Evolutionary conservation across 306 rosid genomes (phyloP), one percentile per base, ranked within the genome.

Genomic region (Quercus robur): DNA sequence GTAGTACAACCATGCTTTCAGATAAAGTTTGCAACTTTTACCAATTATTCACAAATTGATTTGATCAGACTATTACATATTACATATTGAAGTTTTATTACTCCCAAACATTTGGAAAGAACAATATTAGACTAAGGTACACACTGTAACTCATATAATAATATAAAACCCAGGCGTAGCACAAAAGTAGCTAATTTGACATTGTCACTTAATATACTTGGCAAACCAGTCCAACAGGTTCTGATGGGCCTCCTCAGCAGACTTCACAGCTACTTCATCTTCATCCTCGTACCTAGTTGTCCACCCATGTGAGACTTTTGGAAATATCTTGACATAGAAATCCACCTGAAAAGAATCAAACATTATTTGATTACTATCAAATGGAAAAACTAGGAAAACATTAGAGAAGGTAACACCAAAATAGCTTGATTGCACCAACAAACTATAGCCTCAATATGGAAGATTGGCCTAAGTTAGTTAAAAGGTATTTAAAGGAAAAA

Each of bases 241-340:
- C 75, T 73, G 76, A 71, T 81, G 75, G 71, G 85, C 77, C 82
- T 84, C 87, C 25, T 77, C 80, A 0, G 87, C 87, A 14, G n/a
- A 33, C 77, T 85, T 78, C 21, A 74, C 70, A 20, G 86, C 83
- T 1, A 55, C 70, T 52, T 81, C 81, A 20, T 78, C 81, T 63
- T 71, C 79, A 30, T 13, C 70, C 5, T 44, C 21, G 62, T 78
- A 82, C 78, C 77, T 85, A 49, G 63, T 52, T 3, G 83, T 77
- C 85, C 88, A 81, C 10, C 85, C 88, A 4, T 85, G 88, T 5
- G 4, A 64, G 44, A 82, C 84, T 62, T 77, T 80, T 0, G 88
- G 86, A 13, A 78, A 85, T 44, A 82, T 56, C 84, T 85, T 85
- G 66, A 78, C 86, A 63, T 62, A 81, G 23, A 62, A 14, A 73